These are phyloP conservation scores for Cyclocybe aegerita DNA, from an alignment of 768 basidiomycete genomes.

Conservation along the genomic window DNA sequence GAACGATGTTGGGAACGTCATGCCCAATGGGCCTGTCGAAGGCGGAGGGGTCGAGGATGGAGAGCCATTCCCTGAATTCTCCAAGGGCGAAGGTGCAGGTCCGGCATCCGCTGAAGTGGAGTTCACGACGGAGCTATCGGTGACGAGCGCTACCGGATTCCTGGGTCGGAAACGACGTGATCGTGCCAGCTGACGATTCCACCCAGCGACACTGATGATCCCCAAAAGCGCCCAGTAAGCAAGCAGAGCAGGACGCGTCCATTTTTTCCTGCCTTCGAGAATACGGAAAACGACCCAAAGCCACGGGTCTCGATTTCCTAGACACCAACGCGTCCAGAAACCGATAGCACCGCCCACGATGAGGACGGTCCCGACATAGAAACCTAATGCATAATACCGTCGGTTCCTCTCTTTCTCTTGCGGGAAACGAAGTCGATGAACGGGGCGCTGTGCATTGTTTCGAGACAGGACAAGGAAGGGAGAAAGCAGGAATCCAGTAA, in stretches of 20 bases:
- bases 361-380: slow-evolving; percentile 74
- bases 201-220: slow-evolving; percentile 86
- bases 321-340: slow-evolving; percentile 88
- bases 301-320: slow-evolving; percentile 84
- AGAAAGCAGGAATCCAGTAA: slow-evolving; percentile 93
- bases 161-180: slow-evolving; percentile 65
- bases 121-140: not conserved
- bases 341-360: slow-evolving; percentile 85
- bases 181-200: slow-evolving; percentile 88
- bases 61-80: not conserved
- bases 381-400: slow-evolving; percentile 79
- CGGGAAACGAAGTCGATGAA: slow-evolving; percentile 78
- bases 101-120: not conserved
- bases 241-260: slow-evolving; percentile 78
- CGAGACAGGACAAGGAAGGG: slow-evolving; percentile 91
- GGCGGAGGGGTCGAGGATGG: slow-evolving; percentile 8
- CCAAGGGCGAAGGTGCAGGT: not conserved
- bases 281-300: slow-evolving; percentile 80
- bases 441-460: slow-evolving; percentile 85
- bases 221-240: slow-evolving; percentile 85
- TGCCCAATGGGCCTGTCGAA: slow-evolving; percentile 28
- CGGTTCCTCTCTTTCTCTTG: slow-evolving; percentile 82
- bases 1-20: slow-evolving; percentile 48
- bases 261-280: slow-evolving; percentile 69
- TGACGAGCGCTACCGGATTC: slow-evolving; percentile 22